Conservation (phyloP, 345 rosid genomes). For the Camelina hispida region DNA sequence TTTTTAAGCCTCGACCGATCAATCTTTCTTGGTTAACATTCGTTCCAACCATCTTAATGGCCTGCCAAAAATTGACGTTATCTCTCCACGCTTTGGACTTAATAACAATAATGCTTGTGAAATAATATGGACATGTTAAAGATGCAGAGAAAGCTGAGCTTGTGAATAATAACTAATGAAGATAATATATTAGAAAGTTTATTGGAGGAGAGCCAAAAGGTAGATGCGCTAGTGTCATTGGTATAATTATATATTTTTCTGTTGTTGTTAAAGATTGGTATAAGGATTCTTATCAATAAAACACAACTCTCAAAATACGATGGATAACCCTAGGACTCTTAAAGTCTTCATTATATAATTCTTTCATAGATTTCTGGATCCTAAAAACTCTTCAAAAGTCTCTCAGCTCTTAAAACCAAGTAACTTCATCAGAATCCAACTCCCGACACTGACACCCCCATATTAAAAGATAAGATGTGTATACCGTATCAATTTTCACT, state of each 20-base stretch:
- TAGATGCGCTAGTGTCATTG: neutral
- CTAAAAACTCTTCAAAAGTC: no score
- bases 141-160: conserved; percentile 10
- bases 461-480: no score
- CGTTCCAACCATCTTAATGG: conserved; percentile 1
- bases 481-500: no score
- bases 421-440: neutral
- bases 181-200: conserved; percentile 31
- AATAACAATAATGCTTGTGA: neutral
- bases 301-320: no score
- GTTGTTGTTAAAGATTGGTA: no score
- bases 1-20: conserved; percentile 39
- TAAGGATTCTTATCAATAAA: no score
- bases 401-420: neutral
- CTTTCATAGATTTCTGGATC: no score
- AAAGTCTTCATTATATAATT: no score
- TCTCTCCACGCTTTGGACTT: conserved; percentile 8
- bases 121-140: conserved; percentile 22
- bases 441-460: no score
- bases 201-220: conserved; percentile 19
- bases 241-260: no score
- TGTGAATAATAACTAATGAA: neutral
- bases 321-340: no score
- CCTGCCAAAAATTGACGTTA: conserved; percentile 4
- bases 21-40: conserved; percentile 29